Evolutionary conservation across 345 rosid genomes (phyloP).

Genomic region (Syzygium grande): DNA sequence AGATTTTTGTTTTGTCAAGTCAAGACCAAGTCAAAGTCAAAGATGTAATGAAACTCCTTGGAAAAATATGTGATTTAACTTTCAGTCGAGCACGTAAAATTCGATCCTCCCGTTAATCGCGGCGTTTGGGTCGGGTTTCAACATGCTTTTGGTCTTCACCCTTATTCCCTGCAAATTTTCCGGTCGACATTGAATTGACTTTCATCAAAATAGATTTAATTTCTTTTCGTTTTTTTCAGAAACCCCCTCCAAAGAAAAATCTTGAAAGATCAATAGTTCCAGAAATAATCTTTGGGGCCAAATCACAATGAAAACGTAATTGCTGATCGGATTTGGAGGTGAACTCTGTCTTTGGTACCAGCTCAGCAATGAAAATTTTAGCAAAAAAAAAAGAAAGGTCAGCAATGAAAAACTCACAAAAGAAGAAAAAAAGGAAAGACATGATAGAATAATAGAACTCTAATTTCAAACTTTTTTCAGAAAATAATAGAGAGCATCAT

Average conservation of each 20-base stretch:
- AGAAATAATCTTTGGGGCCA: neutral
- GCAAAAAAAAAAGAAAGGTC: no score
- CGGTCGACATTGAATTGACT: neutral
- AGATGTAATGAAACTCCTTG: neutral
- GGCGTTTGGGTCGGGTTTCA: neutral
- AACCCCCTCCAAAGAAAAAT: neutral
- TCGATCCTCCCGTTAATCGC: neutral
- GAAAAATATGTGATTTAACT: neutral
- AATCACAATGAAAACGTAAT: neutral
- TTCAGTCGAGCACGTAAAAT: neutral
- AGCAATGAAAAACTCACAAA: neutral
- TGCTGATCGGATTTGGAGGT: neutral
- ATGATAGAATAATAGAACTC: neutral
- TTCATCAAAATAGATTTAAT: neutral
- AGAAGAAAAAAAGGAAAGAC: neutral
- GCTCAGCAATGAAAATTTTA: no score
- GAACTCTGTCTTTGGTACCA: neutral
- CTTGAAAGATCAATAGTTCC: neutral
- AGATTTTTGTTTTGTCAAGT: neutral
- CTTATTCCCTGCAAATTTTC: neutral
- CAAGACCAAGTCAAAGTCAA: neutral
- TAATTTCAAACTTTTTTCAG: neutral
- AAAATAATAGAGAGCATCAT: neutral
- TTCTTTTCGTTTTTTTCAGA: neutral
- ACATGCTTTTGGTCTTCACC: neutral